Percentiles rank a stretch among this genome's conserved stretches.
Evolutionary conservation across 805 yeast genomes (phyloP).

Genomic region (Yarrowia sp.): DNA sequence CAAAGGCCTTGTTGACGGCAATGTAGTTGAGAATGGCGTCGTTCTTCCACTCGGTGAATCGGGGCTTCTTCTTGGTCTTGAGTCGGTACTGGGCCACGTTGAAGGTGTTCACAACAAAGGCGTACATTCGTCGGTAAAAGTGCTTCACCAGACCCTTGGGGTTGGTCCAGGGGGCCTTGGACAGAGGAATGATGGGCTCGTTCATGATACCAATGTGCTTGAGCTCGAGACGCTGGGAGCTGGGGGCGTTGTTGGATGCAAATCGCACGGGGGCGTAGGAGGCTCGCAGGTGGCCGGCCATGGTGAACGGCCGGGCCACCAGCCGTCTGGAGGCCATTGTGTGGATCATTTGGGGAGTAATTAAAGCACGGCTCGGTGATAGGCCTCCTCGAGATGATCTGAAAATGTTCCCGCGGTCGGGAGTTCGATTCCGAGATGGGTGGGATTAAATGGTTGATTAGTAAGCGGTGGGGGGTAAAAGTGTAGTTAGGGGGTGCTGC

Average conservation of each 20-base stretch:
- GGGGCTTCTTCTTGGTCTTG: conserved; percentile 71
- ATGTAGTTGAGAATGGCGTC: conserved; percentile 79
- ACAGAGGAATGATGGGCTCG: conserved; percentile 33
- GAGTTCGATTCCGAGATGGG: conserved; percentile 1
- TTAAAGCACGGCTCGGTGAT: not conserved
- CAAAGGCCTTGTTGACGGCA: conserved; percentile 82
- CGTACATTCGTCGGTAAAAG: conserved; percentile 39
- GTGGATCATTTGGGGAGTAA: conserved; percentile 11
- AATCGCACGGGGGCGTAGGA: conserved; percentile 38
- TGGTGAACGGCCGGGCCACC: conserved; percentile 33
- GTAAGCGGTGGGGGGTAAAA: too few species aligned
- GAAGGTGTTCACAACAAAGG: conserved; percentile 37
- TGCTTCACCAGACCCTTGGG: conserved; percentile 32
- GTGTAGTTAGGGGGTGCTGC: too few species aligned
- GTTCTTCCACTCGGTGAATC: conserved; percentile 82
- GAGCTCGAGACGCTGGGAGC: conserved; percentile 32
- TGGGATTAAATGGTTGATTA: not conserved
- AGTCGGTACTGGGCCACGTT: conserved; percentile 66
- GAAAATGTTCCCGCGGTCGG: conserved; percentile 16
- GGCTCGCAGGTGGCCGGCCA: conserved; percentile 37
- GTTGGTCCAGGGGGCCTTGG: conserved; percentile 34
- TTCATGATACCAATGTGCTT: conserved; percentile 39
- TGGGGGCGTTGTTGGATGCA: conserved; percentile 32
- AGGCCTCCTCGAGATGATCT: conserved; percentile 6
- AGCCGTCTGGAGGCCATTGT: conserved; percentile 27